Evolutionary conservation across 345 rosid genomes (phyloP).

Genomic region (Iberis pinnata): DNA sequence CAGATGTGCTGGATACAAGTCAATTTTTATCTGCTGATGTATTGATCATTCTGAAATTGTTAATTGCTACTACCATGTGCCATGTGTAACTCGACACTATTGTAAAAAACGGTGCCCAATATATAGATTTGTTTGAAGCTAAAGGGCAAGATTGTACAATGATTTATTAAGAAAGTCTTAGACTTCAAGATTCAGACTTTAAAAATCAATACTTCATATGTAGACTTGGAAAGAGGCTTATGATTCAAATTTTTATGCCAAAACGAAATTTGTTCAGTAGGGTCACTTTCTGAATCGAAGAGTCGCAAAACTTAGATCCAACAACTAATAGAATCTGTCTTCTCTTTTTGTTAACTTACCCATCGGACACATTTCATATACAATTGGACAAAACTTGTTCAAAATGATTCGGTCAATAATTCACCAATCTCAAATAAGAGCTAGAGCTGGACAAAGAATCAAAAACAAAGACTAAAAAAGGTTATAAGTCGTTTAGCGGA

Average conservation of each 20-base stretch:
- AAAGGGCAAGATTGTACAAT: too few species aligned
- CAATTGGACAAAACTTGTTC: background rate
- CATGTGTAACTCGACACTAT: background rate
- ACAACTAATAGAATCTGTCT: background rate
- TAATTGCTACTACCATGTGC: background rate
- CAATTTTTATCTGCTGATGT: background rate
- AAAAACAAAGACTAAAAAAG: background rate
- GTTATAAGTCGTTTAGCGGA: conserved; percentile 22
- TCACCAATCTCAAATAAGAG: background rate
- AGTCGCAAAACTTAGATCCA: background rate
- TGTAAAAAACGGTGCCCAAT: background rate
- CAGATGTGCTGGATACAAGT: background rate
- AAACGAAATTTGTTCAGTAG: too few species aligned
- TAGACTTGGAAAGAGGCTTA: background rate
- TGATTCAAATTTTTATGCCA: too few species aligned
- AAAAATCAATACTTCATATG: background rate
- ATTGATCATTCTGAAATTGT: background rate
- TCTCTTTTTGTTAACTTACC: background rate
- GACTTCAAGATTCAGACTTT: too few species aligned
- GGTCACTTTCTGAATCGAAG: background rate
- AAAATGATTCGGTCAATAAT: background rate
- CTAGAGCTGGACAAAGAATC: background rate
- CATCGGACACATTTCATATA: background rate
- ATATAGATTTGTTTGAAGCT: background rate
- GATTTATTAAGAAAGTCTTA: too few species aligned